Evolutionary conservation across 1,284 basidiomycete species (phyloP), one percentile per base, ranked within the genome.

Genomic region (Fomitopsis pinicola): DNA sequence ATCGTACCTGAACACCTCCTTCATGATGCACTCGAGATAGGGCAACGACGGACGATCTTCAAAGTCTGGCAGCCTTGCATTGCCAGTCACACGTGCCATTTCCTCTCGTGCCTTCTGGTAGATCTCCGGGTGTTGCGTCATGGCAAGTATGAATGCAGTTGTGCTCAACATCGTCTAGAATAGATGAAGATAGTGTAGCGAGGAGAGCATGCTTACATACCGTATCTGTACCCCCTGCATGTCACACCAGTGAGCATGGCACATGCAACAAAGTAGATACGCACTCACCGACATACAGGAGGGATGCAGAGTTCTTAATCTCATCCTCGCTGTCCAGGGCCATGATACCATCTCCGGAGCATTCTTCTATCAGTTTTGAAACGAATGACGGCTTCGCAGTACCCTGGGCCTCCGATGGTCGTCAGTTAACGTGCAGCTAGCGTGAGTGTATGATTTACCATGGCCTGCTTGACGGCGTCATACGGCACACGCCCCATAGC

Each of bases 81-180:
- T 44, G 17, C 71, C 69, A 2, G 74, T 48, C 14, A 71, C 66
- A 0, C 42, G 44, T 30, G 71, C 69, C 22, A 75, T 60, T 40
- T 75, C 73, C 3, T 57, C 66, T 42, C 71, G 73, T 0, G 72
- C 74, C 5, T 62, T 66, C 17, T 36, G 48, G 42, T 72, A 69
- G 1, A 72, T 67, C 0, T 71, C 64, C 0, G 73, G 74, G 56
- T 67, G 55, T 1, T 67, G 57, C 4, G 66, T 52, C 65, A 75
- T 72, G 6, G 68, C 71, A 4, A 66, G 55, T 36, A 72, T 65
- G 26, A 74, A 66, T 5, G 15, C n/a, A 2, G 30, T n/a, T 9
- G 45, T 26, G 42, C 22, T 22, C 22, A 22, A 22, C 22, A 12
- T 10, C 10, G 26, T 48, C 46, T 12, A 46, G 17, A 8, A 46